Conservation (phyloP, 805 yeast species). For the Candida xyloterini region DNA sequence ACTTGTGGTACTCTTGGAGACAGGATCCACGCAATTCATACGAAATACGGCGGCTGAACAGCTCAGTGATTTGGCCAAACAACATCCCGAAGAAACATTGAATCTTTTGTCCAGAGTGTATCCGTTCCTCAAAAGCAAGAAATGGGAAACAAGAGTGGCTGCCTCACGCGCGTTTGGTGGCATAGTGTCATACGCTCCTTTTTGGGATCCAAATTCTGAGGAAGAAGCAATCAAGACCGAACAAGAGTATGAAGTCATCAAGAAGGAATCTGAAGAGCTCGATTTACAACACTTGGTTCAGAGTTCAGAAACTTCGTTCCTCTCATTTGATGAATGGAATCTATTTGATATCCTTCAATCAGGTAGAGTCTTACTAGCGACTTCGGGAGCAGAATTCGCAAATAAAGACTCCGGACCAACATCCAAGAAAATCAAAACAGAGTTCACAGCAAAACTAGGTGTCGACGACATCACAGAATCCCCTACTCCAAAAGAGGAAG, state of each 20-base stretch:
- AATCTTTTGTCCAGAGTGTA: slow-evolving; percentile 83
- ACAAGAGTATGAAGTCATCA: slow-evolving; percentile 3
- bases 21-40: slow-evolving; percentile 92
- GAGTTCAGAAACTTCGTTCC: slow-evolving; percentile 44
- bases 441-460: slow-evolving; percentile 30
- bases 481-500: slow-evolving; percentile 16
- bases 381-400: slow-evolving; percentile 46
- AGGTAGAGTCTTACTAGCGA: slow-evolving; percentile 58
- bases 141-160: slow-evolving; percentile 95
- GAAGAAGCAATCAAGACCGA: slow-evolving; percentile 22
- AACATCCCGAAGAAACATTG: slow-evolving; percentile 90
- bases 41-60: slow-evolving; percentile 97
- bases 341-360: slow-evolving; percentile 46
- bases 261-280: slow-evolving; percentile 27
- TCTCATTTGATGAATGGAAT: slow-evolving; percentile 50
- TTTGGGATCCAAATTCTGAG: slow-evolving; percentile 77
- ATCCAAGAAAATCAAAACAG: slow-evolving; percentile 28
- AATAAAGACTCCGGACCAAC: slow-evolving; percentile 11
- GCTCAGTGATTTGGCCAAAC: slow-evolving; percentile 86
- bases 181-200: slow-evolving; percentile 69
- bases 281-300: slow-evolving; percentile 36
- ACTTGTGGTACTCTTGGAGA: slow-evolving; percentile 57
- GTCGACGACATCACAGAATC: slow-evolving; percentile 25
- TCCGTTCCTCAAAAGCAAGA: slow-evolving; percentile 76
- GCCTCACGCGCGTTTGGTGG: slow-evolving; percentile 96